Evolutionary conservation across 1,139 yeast species (phyloP), one percentile per base, ranked within the genome.

Genomic region (Sugiyamaella sp.): DNA sequence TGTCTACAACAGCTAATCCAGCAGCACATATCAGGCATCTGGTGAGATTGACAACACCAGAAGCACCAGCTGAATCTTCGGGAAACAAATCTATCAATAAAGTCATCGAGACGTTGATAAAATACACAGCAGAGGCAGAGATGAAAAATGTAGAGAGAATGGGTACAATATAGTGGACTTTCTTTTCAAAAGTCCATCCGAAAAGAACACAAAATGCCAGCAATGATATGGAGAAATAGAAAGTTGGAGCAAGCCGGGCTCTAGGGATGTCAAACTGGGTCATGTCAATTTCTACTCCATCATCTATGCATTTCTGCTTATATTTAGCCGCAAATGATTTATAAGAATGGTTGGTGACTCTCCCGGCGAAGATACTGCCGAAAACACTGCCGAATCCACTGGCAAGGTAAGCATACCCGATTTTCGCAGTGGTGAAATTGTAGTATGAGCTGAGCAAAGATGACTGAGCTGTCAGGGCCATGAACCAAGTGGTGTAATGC

Each of bases 401-500:
- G 8, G 76, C 66, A 1, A 74, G 63, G 50, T 70, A 88, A 46
- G 88, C 81, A 27, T 83, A 66, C 1, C 95, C 95, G 45, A 86
- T 76, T 35, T 80, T 74, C 16, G 80, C 71, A 1, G 82, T 78
- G 2, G 75, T 60, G 57, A 80, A 80, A 4, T 74, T 72, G 60
- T 86, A 86, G 5, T 70, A 58, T 6, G 70, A 66, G 8, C 80
- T 69, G 24, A 87, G 68, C 4, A 78, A 69, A 0, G 86, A 77
- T 0, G 91, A 79, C 53, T 85, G 68, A 0, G 89, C 78, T 0
- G 95, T 85, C 55, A 85, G 75, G 38, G 81, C 74, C 71, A 84
- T 77, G n/a, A 84, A 80, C 90, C 91, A 87, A 2, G 80, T 71
- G 0, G 89, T 76, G 65, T 82, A 86, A 57, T 81, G 80, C 5